A percentile compares a stretch with the other conserved stretches of the same genome.
phyloP scores from a whole-genome alignment of 495 filamentous ascomycete species.

The Aspergillus kassunensis region DNA sequence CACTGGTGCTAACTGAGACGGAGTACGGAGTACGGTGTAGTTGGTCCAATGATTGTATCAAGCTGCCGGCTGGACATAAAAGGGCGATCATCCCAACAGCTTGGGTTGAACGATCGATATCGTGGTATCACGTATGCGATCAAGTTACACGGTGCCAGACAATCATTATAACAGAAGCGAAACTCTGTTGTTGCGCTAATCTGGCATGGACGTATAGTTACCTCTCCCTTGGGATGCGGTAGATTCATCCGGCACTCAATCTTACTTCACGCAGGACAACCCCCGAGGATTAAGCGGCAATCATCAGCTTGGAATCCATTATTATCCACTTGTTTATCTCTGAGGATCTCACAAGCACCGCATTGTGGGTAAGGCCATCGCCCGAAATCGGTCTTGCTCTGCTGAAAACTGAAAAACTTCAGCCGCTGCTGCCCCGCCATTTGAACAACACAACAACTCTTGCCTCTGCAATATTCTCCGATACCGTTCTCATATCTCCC shows the following conservation, averaged over 20 bases:
- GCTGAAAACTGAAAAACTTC: neutral
- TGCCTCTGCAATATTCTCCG: neutral
- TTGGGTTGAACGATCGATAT: no score
- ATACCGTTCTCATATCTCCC: neutral
- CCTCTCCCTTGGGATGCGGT: neutral
- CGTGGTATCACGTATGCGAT: no score
- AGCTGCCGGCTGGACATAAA: neutral
- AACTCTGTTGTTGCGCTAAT: conserved; percentile 8
- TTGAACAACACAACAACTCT: neutral
- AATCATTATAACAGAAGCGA: neutral
- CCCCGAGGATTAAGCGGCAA: neutral
- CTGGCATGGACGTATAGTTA: neutral
- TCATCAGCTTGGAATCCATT: no score
- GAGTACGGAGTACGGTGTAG: no score
- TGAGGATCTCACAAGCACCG: no score
- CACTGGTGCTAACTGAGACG: no score
- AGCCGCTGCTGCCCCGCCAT: neutral
- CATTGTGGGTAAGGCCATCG: no score
- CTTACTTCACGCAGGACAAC: neutral
- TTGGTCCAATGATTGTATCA: neutral
- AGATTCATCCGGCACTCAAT: neutral
- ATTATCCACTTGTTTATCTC: no score
- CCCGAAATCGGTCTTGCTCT: no score
- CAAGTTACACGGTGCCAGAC: neutral
- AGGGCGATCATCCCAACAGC: neutral